Percentiles rank a stretch among this genome's conserved stretches.
Evolutionary conservation across 345 rosid species (phyloP).

Genomic region (Rubroshorea leprosula): DNA sequence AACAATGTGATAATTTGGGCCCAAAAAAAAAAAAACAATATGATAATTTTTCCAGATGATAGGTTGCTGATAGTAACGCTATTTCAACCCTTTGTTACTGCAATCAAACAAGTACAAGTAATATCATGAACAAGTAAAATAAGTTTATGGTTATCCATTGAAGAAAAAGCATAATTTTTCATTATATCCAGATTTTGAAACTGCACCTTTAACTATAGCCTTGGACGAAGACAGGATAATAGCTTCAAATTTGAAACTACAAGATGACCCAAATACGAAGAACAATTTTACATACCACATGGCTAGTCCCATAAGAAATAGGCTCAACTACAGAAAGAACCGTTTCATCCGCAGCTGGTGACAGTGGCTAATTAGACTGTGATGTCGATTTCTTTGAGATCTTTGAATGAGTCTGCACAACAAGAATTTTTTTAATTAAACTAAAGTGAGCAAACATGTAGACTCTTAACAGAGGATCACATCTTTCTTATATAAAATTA

Average conservation of each 20-base stretch:
- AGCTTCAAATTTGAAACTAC: not conserved
- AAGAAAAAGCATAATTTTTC: too few species aligned
- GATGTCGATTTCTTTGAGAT: constrained; percentile 41
- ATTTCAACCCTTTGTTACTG: not conserved
- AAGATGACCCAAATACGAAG: not conserved
- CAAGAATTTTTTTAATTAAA: constrained; percentile 14
- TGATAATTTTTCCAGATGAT: too few species aligned
- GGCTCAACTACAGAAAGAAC: constrained; percentile 44
- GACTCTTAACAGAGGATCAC: not conserved
- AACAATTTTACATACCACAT: constrained; percentile 49
- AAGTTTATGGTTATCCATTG: too few species aligned
- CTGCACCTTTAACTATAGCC: not conserved
- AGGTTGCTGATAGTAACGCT: too few species aligned
- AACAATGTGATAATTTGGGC: too few species aligned
- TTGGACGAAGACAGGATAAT: not conserved
- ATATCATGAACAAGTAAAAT: too few species aligned
- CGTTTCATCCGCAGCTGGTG: constrained; percentile 38
- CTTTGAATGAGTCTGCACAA: constrained; percentile 80
- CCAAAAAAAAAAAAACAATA: too few species aligned
- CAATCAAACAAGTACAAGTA: not conserved
- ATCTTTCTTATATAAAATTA: not conserved
- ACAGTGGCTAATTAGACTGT: constrained; percentile 14
- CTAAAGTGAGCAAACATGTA: not conserved
- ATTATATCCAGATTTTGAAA: too few species aligned
- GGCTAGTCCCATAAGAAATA: constrained; percentile 60